phyloP scores from a whole-genome alignment of 495 filamentous ascomycete genomes.

The Cryomyces minteri region DNA sequence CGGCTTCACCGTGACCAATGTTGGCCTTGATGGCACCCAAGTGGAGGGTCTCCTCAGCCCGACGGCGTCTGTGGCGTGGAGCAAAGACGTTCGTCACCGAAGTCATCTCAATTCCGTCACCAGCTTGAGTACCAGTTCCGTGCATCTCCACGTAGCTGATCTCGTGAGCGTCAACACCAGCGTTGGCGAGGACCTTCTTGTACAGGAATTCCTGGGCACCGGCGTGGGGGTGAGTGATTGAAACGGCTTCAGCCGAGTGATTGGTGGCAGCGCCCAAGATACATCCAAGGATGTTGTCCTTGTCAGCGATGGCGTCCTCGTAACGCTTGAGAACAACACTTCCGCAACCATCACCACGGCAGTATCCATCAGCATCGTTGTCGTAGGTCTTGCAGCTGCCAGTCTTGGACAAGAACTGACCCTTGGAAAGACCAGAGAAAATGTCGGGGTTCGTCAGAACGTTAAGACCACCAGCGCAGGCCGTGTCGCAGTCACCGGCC shows the following conservation, averaged over 20 bases:
- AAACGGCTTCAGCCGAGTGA: constrained; percentile 24
- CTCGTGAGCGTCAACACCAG: constrained; percentile 28
- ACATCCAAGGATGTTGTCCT: constrained; percentile 28
- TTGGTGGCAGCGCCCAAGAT: constrained; percentile 26
- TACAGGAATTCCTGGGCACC: constrained; percentile 28
- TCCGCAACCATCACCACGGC: constrained; percentile 27
- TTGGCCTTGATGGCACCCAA: constrained; percentile 81
- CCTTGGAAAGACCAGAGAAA: constrained; percentile 65
- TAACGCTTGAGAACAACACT: constrained; percentile 30
- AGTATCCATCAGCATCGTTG: constrained; percentile 29
- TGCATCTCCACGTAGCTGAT: constrained; percentile 36
- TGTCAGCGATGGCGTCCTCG: constrained; percentile 27
- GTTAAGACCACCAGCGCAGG: constrained; percentile 68
- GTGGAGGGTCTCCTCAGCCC: constrained; percentile 50
- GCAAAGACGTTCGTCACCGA: constrained; percentile 56
- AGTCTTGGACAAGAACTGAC: constrained; percentile 64
- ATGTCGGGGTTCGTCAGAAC: constrained; percentile 70
- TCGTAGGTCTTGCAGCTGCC: constrained; percentile 53
- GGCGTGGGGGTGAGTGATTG: constrained; percentile 29
- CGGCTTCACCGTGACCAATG: constrained; percentile 78
- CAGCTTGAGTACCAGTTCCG: constrained; percentile 27
- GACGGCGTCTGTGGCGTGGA: constrained; percentile 42
- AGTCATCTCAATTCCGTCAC: constrained; percentile 27
- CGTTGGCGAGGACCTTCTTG: constrained; percentile 23
- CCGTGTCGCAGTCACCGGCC: constrained; percentile 69